A percentile compares a stretch with the other conserved stretches of the same genome.
These are phyloP conservation scores for Phytophthora rubi DNA, from an alignment of 352 stramenopile species.

Conservation along the genomic window DNA sequence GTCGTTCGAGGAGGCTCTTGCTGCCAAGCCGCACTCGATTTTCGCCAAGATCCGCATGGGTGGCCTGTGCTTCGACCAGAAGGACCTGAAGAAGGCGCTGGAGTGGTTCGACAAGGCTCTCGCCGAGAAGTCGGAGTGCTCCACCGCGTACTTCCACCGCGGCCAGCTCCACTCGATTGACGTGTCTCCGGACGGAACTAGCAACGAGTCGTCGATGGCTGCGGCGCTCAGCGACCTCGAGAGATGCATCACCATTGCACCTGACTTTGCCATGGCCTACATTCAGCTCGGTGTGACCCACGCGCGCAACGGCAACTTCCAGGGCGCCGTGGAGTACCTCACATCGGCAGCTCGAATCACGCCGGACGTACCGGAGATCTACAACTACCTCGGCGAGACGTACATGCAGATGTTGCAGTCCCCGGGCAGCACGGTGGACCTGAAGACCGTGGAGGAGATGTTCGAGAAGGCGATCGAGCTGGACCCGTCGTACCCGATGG, in stretches of 20 bases:
- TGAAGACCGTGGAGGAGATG: conserved; percentile 73
- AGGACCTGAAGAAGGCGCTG: conserved; percentile 75
- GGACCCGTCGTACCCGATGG: conserved; percentile 85
- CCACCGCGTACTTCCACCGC: conserved; percentile 84
- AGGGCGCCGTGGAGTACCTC: conserved; percentile 73
- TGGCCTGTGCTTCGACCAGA: conserved; percentile 83
- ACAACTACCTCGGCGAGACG: conserved; percentile 88
- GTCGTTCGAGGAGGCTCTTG: conserved; percentile 74
- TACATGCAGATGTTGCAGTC: conserved; percentile 86
- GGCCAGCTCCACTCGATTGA: conserved; percentile 86
- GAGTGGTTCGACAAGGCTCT: conserved; percentile 82
- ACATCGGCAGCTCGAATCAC: conserved; percentile 67
- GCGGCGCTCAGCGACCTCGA: conserved; percentile 71
- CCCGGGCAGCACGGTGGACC: conserved; percentile 51
- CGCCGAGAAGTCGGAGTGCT: conserved; percentile 65
- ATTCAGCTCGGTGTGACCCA: conserved; percentile 84
- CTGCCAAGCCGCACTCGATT: conserved; percentile 71
- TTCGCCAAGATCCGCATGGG: conserved; percentile 87
- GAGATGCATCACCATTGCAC: conserved; percentile 68
- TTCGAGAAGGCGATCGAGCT: conserved; percentile 84
- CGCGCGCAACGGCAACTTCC: conserved; percentile 75
- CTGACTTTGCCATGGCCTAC: conserved; percentile 86
- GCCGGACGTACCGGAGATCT: conserved; percentile 80
- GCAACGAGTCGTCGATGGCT: conserved; percentile 60
- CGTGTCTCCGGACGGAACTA: conserved; percentile 55